Base-by-base conservation (phyloP, 495 filamentous ascomycete genomes). In the Aspergillus biplanus region DNA sequence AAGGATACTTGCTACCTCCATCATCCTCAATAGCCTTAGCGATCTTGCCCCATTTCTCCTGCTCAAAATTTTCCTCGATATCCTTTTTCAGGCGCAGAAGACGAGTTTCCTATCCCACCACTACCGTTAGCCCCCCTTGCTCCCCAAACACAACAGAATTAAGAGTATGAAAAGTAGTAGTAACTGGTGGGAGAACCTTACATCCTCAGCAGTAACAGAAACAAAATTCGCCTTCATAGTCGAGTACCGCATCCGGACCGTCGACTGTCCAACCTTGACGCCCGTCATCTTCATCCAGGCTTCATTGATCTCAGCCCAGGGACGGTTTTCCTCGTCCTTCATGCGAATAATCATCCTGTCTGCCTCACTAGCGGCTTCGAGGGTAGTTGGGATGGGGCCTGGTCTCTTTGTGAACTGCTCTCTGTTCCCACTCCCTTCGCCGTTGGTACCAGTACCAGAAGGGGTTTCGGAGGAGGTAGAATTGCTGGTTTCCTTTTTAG, bases 201-300 rank as follows among this genome's bases (percentile, higher is more conserved):
- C 68, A 62, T 73, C 71, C 9, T 59, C 64, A 1, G 2, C 32
- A 13, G 13, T 33, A 34, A 69, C 44, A 21, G 16, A 55, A 15
- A 61, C 60, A 34, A 73, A 71, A 34, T 73, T 73, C 3, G 58
- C 58, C 46, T 73, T 73, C 65, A 73, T 71, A 34, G 56, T 55
- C 1, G 6, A 56, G 42, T 71, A 69, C 6, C 71, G 34, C 57
- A 68, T 63, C 1, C 64, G 34, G 6, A 69, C 44, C 1, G 68
- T 69, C 5, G 49, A 37, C 3, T 12, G 16, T 1, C 64, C 66
- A 1, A 71, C 61, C 3, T 57, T 58, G 48, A 61, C 61, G 1
- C 64, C 67, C 1, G 68, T 71, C 15, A 58, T 53, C 5, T 15
- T 12, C 6, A 61, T 61, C 58, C 64, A 71, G 2, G 54, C 52